Conservation (phyloP, 441 rosid species). For the Iberis amara region DNA sequence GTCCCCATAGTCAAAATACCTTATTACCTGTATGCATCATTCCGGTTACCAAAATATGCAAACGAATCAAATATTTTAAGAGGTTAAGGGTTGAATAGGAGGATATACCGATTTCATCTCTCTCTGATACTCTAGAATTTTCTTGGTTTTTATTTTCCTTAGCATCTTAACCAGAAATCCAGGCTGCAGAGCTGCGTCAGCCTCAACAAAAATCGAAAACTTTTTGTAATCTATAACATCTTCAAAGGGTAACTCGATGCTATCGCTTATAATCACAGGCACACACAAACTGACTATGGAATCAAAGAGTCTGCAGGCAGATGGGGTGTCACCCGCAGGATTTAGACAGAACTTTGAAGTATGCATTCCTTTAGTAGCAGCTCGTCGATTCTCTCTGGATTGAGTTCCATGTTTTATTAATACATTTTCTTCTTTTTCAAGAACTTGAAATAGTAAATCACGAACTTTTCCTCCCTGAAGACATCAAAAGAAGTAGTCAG, state of each 20-base stretch:
- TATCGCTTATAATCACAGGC: conserved; percentile 79
- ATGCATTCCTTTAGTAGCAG: conserved; percentile 86
- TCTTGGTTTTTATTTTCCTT: conserved; percentile 42
- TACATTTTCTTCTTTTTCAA: conserved; percentile 72
- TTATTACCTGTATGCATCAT: conserved; percentile 49
- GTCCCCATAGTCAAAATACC: conserved; percentile 58
- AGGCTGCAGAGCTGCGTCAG: conserved; percentile 53
- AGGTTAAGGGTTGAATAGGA: neutral
- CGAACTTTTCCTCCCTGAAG: conserved; percentile 86
- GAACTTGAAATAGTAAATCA: conserved; percentile 75
- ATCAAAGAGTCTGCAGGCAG: conserved; percentile 92
- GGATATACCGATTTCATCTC: conserved; percentile 50
- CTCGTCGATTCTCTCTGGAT: conserved; percentile 81
- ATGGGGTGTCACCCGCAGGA: conserved; percentile 98
- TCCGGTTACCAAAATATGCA: neutral
- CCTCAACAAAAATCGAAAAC: conserved; percentile 71
- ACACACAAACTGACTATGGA: conserved; percentile 89
- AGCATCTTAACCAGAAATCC: conserved; percentile 61
- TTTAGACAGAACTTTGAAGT: conserved; percentile 83
- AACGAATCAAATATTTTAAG: neutral
- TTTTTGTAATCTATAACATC: conserved; percentile 72
- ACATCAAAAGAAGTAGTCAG: conserved; percentile 18
- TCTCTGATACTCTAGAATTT: conserved; percentile 68
- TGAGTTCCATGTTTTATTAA: conserved; percentile 86
- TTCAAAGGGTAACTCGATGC: conserved; percentile 86